Percentiles rank a stretch among this genome's conserved stretches.
Conservation (phyloP, 2,329 filamentous ascomycete genomes). For the Xylariaceae sp. region DNA sequence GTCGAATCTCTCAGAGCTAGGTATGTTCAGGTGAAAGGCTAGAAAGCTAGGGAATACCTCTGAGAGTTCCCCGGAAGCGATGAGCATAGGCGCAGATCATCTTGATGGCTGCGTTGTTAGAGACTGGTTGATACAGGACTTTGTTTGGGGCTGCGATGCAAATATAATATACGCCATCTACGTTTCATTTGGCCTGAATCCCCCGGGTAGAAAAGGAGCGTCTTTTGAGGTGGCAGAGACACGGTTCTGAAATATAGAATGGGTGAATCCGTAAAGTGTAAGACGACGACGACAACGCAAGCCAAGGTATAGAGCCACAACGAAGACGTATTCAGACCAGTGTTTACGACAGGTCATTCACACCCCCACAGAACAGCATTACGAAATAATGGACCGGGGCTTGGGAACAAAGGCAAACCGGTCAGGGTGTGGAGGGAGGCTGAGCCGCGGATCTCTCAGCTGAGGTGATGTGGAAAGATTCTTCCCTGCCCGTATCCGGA, state of each 20-base stretch:
- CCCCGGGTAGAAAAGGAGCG: not conserved
- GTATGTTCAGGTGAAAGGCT: not conserved
- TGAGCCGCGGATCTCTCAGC: slow-evolving; percentile 36
- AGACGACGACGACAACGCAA: slow-evolving; percentile 1
- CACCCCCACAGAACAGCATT: slow-evolving; percentile 13
- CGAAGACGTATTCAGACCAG: slow-evolving; percentile 1
- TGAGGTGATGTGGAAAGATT: slow-evolving; percentile 30
- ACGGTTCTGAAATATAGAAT: slow-evolving; percentile 21
- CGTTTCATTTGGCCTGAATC: no score
- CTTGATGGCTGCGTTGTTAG: no score
- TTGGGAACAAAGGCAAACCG: no score
- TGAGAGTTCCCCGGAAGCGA: no score
- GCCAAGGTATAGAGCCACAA: slow-evolving; percentile 6
- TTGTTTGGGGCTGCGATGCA: no score
- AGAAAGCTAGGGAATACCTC: no score
- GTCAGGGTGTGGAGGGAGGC: slow-evolving; percentile 8
- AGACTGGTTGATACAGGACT: no score
- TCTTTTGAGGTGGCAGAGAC: slow-evolving; percentile 1
- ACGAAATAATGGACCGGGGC: slow-evolving; percentile 6
- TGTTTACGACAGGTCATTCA: slow-evolving; percentile 22
- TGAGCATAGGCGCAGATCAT: no score
- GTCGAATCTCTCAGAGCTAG: not conserved
- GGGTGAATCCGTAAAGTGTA: no score
- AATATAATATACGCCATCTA: no score
- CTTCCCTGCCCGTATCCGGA: slow-evolving; percentile 6